phyloP scores from a whole-genome alignment of 1,139 yeast genomes.

The Meyerozyma carpophila region DNA sequence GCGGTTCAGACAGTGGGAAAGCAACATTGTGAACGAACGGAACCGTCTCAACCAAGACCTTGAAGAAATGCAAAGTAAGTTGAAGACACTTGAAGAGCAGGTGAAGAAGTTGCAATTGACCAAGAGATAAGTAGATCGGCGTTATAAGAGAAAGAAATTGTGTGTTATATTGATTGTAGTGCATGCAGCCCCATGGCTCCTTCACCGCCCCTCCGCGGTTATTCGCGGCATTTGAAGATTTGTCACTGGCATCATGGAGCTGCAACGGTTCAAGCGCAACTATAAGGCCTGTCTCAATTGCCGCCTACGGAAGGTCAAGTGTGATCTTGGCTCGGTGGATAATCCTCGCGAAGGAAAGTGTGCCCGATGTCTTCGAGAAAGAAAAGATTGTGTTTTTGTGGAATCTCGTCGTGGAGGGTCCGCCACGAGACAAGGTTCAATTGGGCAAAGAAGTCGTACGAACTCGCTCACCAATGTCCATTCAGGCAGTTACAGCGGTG shows the following conservation, averaged over 20 bases:
- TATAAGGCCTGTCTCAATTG: constrained; percentile 84
- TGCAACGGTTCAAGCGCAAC: constrained; percentile 46
- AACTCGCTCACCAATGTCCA: neutral
- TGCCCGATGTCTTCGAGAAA: constrained; percentile 74
- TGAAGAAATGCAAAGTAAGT: constrained; percentile 77
- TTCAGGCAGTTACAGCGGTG: neutral
- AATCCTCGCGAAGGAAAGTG: constrained; percentile 80
- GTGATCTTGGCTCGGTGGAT: constrained; percentile 76
- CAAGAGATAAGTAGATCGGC: constrained; percentile 19
- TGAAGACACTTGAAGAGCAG: constrained; percentile 67
- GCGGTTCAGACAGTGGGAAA: constrained; percentile 97
- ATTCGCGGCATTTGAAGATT: neutral
- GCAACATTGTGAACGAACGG: constrained; percentile 89
- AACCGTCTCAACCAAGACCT: constrained; percentile 90
- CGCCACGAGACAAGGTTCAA: neutral
- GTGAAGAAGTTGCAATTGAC: constrained; percentile 62
- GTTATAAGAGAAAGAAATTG: neutral
- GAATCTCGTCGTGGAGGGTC: constrained; percentile 55
- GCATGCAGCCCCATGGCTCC: neutral
- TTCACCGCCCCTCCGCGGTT: neutral
- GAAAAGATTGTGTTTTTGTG: constrained; percentile 75
- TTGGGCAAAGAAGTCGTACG: neutral
- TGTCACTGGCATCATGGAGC: neutral
- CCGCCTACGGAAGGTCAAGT: constrained; percentile 73
- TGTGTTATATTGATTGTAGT: neutral